A percentile compares a stretch with the other conserved stretches of the same genome.
These are phyloP conservation scores for Magnaporthiopsis incrustans DNA, from an alignment of 2,329 filamentous ascomycete genomes.

Conservation along the genomic window DNA sequence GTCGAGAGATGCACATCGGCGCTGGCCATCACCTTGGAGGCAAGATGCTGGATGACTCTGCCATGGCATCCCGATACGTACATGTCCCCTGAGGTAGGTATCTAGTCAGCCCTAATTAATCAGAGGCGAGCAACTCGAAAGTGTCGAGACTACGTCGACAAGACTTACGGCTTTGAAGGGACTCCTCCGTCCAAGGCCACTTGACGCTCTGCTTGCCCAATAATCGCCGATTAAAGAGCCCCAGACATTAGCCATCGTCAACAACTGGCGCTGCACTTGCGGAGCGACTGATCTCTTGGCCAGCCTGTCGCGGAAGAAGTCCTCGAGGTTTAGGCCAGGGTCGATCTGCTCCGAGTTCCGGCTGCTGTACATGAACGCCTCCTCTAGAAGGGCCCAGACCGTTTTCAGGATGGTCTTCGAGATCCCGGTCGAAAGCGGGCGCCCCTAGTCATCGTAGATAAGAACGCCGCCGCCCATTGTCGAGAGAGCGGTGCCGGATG, in stretches of 20 bases:
- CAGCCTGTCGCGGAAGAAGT: slow-evolving; percentile 42
- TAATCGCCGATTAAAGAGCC: slow-evolving; percentile 41
- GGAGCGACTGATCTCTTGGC: slow-evolving; percentile 38
- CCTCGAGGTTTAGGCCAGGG: slow-evolving; percentile 28
- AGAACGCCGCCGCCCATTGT: background rate
- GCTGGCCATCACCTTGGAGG: background rate
- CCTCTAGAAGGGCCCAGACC: slow-evolving; percentile 32
- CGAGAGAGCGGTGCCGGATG: slow-evolving; percentile 38
- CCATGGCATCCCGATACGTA: slow-evolving; percentile 1
- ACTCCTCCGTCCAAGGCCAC: slow-evolving; percentile 45
- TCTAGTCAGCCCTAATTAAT: background rate
- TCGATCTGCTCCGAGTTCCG: background rate
- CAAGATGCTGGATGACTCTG: background rate
- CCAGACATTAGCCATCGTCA: slow-evolving; percentile 25
- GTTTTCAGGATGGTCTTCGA: slow-evolving; percentile 4
- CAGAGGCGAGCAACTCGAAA: too few relatives aligned
- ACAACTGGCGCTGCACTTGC: slow-evolving; percentile 29
- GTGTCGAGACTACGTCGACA: too few relatives aligned
- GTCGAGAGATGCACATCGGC: slow-evolving; percentile 7
- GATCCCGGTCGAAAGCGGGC: slow-evolving; percentile 2
- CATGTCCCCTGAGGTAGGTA: background rate
- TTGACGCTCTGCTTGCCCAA: slow-evolving; percentile 40
- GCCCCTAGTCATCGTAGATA: background rate
- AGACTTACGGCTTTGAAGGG: slow-evolving; percentile 4
- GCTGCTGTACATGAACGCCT: background rate